These are phyloP conservation scores for Pyrenophora seminiperda DNA, from an alignment of 2,329 filamentous ascomycete genomes.

Conservation along the genomic window DNA sequence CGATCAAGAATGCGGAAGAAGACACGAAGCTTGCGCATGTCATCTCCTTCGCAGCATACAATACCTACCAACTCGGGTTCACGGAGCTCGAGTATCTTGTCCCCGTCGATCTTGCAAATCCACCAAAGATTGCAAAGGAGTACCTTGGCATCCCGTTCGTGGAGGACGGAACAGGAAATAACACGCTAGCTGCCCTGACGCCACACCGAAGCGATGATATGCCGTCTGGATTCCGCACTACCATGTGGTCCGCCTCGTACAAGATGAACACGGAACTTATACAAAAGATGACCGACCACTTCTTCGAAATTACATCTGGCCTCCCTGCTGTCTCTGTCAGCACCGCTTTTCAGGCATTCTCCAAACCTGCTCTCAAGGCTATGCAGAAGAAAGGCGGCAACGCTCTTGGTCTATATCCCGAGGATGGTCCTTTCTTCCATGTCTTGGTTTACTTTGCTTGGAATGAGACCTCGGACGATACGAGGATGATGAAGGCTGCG, in stretches of 20 bases:
- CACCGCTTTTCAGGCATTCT: conserved; percentile 30
- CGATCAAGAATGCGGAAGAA: conserved; percentile 18
- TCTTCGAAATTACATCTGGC: conserved; percentile 15
- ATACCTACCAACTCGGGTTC: conserved; percentile 16
- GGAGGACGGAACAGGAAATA: conserved; percentile 20
- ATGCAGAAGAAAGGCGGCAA: conserved; percentile 36
- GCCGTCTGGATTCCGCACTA: conserved; percentile 26
- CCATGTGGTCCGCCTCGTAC: conserved; percentile 35
- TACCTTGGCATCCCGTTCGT: conserved; percentile 26
- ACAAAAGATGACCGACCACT: conserved; percentile 22
- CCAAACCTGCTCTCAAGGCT: conserved; percentile 15
- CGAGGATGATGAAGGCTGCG: conserved; percentile 18
- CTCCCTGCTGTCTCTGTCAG: neutral
- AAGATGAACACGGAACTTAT: conserved; percentile 28
- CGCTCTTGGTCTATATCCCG: conserved; percentile 26
- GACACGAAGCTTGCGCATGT: conserved; percentile 31
- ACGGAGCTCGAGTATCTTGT: conserved; percentile 28
- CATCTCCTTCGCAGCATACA: conserved; percentile 20
- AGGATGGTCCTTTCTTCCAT: conserved; percentile 21
- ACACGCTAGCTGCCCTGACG: conserved; percentile 18
- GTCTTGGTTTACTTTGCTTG: conserved; percentile 28
- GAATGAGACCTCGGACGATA: conserved; percentile 26
- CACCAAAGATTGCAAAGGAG: conserved; percentile 26
- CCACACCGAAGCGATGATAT: conserved; percentile 14
- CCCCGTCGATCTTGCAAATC: conserved; percentile 17